Conservation (phyloP, 2,329 filamentous ascomycete genomes). For the Nannizzia gypsea region DNA sequence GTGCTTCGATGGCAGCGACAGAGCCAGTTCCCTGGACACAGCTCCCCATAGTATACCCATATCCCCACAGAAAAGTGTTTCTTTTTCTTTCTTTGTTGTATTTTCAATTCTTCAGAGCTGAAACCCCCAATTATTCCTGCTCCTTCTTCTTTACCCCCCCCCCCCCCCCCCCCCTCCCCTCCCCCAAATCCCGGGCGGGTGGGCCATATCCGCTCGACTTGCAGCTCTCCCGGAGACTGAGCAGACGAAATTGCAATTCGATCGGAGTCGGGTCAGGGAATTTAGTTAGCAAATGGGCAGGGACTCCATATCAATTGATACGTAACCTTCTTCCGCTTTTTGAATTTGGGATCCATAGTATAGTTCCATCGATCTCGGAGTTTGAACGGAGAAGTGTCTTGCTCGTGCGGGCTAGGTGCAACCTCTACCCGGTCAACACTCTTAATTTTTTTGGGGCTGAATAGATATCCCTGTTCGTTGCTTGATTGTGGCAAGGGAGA, state of each 20-base stretch:
- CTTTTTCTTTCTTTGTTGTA: neutral
- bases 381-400: neutral
- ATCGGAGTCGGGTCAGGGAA: neutral
- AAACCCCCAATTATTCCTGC: neutral
- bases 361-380: too few relatives aligned
- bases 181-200: neutral
- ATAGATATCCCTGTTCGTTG: neutral
- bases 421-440: neutral
- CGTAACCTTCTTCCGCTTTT: neutral
- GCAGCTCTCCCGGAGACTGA: neutral
- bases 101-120: neutral
- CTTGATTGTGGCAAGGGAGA: neutral
- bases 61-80: neutral
- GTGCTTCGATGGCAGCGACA: neutral
- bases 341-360: too few relatives aligned
- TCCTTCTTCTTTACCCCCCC: too few relatives aligned
- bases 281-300: neutral
- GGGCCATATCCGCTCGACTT: neutral
- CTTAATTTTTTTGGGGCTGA: neutral
- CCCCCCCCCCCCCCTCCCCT: too few relatives aligned
- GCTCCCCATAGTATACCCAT: neutral
- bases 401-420: neutral
- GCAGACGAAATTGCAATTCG: neutral
- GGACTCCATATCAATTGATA: neutral
- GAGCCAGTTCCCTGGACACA: neutral